Evolutionary conservation across 75 land plant genomes (phyloP), one percentile per base, ranked within the genome.

Genomic region (Ceratopteris richardii): DNA sequence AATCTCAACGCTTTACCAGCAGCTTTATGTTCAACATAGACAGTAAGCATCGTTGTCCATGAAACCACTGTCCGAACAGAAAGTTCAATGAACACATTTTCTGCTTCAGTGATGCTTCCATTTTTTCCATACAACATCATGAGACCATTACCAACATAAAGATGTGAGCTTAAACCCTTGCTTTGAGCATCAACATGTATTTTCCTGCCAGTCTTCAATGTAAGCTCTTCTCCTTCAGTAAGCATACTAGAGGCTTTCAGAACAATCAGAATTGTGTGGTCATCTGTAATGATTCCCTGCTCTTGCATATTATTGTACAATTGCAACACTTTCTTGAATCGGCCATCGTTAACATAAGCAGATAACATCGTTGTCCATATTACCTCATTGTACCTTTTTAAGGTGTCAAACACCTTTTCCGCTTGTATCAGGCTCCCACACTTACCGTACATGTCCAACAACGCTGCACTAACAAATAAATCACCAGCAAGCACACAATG

Each of bases 351-450:
- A 21, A 46, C 50, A 46, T 46, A 46, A 4, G 60, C 60, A 21
- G 42, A 30, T 2, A 58, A 10, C 39, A 58, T 30, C 17, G 60
- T 18, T 16, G 26, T 58, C 40, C 60, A 58, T 21, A 31, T 6
- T 2, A 58, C 39, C 13, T 10, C 17, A 21, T 58, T 58, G 40
- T 58, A 36, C 42, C n/a, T n/a, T 17, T 44, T 44, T 42, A 58
- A 30, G 16, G 20, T 11, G 11, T 30, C 40, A 17, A 58, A 21
- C 2, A 58, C 24, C n/a, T 36, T 31, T 17, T 33, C 24, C 3
- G 42, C 60, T 2, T 58, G 11, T 1, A 9, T 18, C 2, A 58
- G 16, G 23, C 37, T 22, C 31, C 60, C 60, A 33, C 41, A 30
- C 18, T 58, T 30, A 14, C 9, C 60, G 33, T 58, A 58, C 50